These are phyloP conservation scores for Globisporangium uncinulatum DNA, from an alignment of 352 stramenopile genomes.

Conservation along the genomic window DNA sequence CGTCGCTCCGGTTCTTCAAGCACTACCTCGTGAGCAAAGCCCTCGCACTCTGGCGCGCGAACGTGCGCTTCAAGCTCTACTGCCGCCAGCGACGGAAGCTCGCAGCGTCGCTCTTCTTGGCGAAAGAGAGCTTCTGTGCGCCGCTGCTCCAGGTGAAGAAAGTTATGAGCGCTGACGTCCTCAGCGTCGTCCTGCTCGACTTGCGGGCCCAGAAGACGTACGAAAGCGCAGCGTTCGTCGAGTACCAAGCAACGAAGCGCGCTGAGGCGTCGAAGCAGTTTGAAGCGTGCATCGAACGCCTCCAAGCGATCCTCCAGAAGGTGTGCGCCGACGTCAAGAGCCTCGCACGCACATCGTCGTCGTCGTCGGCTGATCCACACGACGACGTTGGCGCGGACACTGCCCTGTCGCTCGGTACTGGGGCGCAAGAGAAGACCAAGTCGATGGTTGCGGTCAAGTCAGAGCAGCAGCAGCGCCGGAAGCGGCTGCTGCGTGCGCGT, in stretches of 20 bases:
- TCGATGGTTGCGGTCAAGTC: slow-evolving; percentile 91
- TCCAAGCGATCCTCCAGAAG: slow-evolving; percentile 86
- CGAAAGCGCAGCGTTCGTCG: slow-evolving; percentile 83
- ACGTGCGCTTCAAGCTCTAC: slow-evolving; percentile 89
- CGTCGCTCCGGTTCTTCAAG: slow-evolving; percentile 92
- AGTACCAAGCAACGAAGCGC: slow-evolving; percentile 86
- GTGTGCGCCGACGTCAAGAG: slow-evolving; percentile 90
- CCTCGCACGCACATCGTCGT: slow-evolving; percentile 26
- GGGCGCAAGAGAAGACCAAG: slow-evolving; percentile 80
- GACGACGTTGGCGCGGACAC: slow-evolving; percentile 59
- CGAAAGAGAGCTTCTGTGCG: slow-evolving; percentile 87
- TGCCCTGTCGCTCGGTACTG: slow-evolving; percentile 17
- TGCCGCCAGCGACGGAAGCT: slow-evolving; percentile 85
- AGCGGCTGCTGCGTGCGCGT: slow-evolving; percentile 77
- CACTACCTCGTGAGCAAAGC: slow-evolving; percentile 91
- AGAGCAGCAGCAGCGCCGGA: slow-evolving; percentile 78
- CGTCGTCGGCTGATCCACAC: slow-evolving; percentile 28
- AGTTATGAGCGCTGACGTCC: slow-evolving; percentile 78
- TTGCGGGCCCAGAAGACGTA: slow-evolving; percentile 87
- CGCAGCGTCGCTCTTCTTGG: slow-evolving; percentile 79
- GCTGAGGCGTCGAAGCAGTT: slow-evolving; percentile 88
- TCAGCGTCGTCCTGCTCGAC: slow-evolving; percentile 80
- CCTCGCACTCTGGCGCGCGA: slow-evolving; percentile 86
- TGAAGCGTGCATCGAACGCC: slow-evolving; percentile 87
- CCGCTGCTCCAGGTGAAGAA: slow-evolving; percentile 88